phyloP scores from a whole-genome alignment of 441 rosid species.

The Syzygium syzygioides region DNA sequence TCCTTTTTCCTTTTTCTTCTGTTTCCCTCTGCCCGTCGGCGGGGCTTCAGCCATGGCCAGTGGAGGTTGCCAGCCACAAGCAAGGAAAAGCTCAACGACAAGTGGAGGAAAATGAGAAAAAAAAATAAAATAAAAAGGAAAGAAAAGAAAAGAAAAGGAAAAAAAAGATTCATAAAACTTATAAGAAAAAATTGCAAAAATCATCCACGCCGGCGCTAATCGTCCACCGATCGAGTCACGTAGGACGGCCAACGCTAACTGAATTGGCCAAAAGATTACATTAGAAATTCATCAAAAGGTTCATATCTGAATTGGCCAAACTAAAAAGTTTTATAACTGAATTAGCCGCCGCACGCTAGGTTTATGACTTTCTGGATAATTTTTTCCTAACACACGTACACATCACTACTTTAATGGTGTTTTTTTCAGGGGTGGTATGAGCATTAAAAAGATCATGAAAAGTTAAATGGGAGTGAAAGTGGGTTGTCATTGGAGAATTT shows the following conservation, averaged over 20 bases:
- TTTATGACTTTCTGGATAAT: background rate
- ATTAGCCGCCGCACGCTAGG: fast-evolving
- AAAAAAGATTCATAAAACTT: fast-evolving
- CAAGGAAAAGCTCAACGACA: fast-evolving
- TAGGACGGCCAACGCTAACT: fast-evolving
- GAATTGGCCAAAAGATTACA: fast-evolving
- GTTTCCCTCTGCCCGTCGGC: fast-evolving
- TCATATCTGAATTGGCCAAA: fast-evolving
- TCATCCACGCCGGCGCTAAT: fast-evolving
- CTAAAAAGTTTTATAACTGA: background rate
- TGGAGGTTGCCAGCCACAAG: fast-evolving
- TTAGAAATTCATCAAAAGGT: background rate
- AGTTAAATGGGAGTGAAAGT: background rate
- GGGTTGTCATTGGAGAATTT: background rate
- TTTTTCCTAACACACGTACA: fast-evolving
- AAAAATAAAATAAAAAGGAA: background rate
- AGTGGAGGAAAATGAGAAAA: background rate
- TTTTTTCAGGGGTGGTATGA: background rate
- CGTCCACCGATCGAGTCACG: fast-evolving
- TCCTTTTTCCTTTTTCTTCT: fast-evolving
- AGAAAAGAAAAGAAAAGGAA: background rate
- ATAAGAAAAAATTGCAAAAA: fast-evolving
- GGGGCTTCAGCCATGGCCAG: background rate
- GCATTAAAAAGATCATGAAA: background rate
- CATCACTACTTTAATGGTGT: background rate